These are phyloP conservation scores for Xylariaceae sp. DNA, from an alignment of 2,329 filamentous ascomycete genomes.

Conservation along the genomic window DNA sequence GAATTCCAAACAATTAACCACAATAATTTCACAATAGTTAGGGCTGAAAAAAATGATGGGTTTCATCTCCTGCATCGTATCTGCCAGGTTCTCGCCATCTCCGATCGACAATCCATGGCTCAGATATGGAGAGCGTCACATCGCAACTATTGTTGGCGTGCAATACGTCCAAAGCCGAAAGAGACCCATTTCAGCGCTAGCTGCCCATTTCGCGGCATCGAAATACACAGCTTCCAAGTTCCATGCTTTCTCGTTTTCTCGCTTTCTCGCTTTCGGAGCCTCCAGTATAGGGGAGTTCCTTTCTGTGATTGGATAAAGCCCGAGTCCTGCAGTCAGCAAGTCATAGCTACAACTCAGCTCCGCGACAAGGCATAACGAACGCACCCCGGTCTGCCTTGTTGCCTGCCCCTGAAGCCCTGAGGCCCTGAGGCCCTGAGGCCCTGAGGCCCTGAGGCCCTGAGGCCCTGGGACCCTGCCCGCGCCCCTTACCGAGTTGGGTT, in stretches of 20 bases:
- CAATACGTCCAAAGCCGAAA: slow-evolving; percentile 29
- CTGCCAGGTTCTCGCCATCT: slow-evolving; percentile 17
- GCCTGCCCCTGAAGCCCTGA: slow-evolving; percentile 22
- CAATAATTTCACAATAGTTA: neutral
- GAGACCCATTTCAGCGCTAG: slow-evolving; percentile 19
- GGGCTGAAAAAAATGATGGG: slow-evolving; percentile 1
- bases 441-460: too few species aligned
- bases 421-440: too few species aligned
- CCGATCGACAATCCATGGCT: neutral
- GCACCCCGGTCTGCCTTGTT: slow-evolving; percentile 34
- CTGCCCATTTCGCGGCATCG: slow-evolving; percentile 17
- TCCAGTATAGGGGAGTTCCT: slow-evolving; percentile 17
- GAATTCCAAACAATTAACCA: slow-evolving; percentile 9
- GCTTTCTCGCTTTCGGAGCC: slow-evolving; percentile 9
- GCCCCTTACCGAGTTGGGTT: slow-evolving; percentile 32
- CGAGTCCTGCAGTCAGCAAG: slow-evolving; percentile 34
- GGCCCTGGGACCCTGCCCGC: slow-evolving; percentile 4
- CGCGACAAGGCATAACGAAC: slow-evolving; percentile 30
- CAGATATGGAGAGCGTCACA: slow-evolving; percentile 9
- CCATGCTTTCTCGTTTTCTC: slow-evolving; percentile 9
- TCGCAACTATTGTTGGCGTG: slow-evolving; percentile 18
- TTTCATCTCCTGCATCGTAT: slow-evolving; percentile 17
- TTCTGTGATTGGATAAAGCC: slow-evolving; percentile 29
- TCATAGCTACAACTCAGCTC: slow-evolving; percentile 31
- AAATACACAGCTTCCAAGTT: slow-evolving; percentile 20